These are phyloP conservation scores for Mortierella sp. DNA, from an alignment of 371 early-diverging fungal genomes.

Conservation along the genomic window DNA sequence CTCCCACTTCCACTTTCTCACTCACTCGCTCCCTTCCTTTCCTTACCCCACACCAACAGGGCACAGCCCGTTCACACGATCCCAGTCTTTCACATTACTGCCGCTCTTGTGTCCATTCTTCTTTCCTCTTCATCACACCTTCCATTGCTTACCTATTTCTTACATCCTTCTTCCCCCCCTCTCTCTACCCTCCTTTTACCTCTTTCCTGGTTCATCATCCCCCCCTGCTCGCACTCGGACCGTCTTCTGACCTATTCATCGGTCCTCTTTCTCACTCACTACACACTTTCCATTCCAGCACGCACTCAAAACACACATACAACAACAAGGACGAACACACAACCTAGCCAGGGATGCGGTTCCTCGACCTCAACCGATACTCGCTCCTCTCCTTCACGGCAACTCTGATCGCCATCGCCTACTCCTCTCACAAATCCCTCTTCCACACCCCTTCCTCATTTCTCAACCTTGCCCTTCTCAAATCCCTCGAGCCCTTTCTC, in stretches of 20 bases:
- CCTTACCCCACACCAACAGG: neutral
- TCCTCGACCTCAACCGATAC: slow-evolving; percentile 58
- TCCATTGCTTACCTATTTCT: neutral
- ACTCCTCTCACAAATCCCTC: slow-evolving; percentile 54
- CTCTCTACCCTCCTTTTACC: neutral
- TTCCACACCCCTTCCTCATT: slow-evolving; percentile 52
- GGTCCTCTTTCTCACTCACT: neutral
- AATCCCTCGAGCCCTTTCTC: slow-evolving; percentile 53
- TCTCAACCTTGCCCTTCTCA: slow-evolving; percentile 53
- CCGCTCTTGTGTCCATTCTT: neutral
- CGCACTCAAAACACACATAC: neutral
- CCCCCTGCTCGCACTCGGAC: neutral
- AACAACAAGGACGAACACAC: neutral
- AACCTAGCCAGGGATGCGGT: slow-evolving; percentile 38
- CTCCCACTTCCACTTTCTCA: neutral
- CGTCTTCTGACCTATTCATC: neutral
- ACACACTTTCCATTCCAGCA: neutral
- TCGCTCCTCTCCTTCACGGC: slow-evolving; percentile 51
- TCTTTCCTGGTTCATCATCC: neutral
- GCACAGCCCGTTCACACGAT: slow-evolving; percentile 8
- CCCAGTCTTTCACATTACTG: neutral
- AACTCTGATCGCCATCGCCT: slow-evolving; percentile 52
- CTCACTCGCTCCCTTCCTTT: neutral
- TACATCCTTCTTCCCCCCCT: neutral
- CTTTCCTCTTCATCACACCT: neutral